Percentiles rank a stretch among this genome's conserved stretches.
Conservation (phyloP, 805 yeast genomes). For the Ogataea minuta region DNA sequence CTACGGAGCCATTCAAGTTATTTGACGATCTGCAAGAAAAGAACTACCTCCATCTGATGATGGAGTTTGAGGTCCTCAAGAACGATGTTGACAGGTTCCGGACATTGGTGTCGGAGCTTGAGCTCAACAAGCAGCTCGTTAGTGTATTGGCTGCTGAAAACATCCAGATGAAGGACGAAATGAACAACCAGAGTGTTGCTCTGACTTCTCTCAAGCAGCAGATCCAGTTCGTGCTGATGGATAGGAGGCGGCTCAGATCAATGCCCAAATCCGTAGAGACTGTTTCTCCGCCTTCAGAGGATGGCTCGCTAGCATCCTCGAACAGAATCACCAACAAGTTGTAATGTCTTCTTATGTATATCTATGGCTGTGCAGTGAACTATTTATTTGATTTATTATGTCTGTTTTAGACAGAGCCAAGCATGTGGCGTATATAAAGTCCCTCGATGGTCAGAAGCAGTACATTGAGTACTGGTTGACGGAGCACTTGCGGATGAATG, state of each 20-base stretch:
- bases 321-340: constrained; percentile 20
- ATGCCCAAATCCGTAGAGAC: constrained; percentile 2
- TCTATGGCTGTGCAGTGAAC: constrained; percentile 5
- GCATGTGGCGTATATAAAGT: constrained; percentile 56
- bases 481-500: constrained; percentile 87
- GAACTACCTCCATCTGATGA: constrained; percentile 32
- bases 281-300: constrained; percentile 10
- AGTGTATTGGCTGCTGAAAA: constrained; percentile 25
- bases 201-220: constrained; percentile 49
- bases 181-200: constrained; percentile 43
- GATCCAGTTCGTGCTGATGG: constrained; percentile 46
- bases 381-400: background rate
- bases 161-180: constrained; percentile 43
- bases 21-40: constrained; percentile 23
- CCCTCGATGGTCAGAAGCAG: constrained; percentile 53
- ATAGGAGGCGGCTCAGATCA: constrained; percentile 35
- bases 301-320: constrained; percentile 12
- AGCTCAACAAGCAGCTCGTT: constrained; percentile 26
- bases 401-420: constrained; percentile 36
- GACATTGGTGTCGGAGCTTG: constrained; percentile 26
- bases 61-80: constrained; percentile 44
- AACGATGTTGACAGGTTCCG: constrained; percentile 39
- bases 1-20: constrained; percentile 14
- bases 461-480: constrained; percentile 81
- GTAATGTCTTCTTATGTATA: constrained; percentile 10